Base-by-base conservation (phyloP, 305 asterid species). In the Ilex paraguariensis region DNA sequence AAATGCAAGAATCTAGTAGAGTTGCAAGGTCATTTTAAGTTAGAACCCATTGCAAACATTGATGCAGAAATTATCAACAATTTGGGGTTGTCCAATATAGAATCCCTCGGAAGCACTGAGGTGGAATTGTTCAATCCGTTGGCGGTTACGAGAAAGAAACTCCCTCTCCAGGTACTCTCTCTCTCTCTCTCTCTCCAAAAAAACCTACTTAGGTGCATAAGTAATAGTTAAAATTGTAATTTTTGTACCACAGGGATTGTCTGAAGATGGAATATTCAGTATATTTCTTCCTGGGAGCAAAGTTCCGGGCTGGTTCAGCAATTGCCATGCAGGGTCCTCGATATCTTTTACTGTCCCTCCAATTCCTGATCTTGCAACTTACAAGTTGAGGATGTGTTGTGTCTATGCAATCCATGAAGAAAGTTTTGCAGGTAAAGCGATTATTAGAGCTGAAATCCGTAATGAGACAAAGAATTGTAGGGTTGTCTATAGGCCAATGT, bases 211-310 rank as follows among this genome's bases (percentile, higher is more conserved):
- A 2, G 28, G 13, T 50, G 13, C 13, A 50, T 14, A 0, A 7
- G 6, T 50, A 21, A 21, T 21, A 21, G 28, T 21, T 21, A 21
- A 21, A 21, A 21, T 21, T 21, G 28, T 21, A 21, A 21, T 21
- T 21, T 1, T 21, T 1, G 9, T 50, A 1, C 14, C 17, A n/a
- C 17, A 61, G 66, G 72, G 69, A 44, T 69, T 72, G 5, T 31
- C 56, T 8, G 76, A 72, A 49, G 66, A 66, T 52, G 76, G 72
- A 32, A 72, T 72, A 52, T 56, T 57, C 11, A 72, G 60, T 21
- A 21, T 21, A 21, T 21, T 21, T 21, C 28, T 21, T 21, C 28
- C 28, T 21, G 28, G 28, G 28, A 56, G 10, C 51, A 44, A 62
- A 21, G 59, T 72, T 48, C 65, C 72, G 12, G 44, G 54, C 31